These are phyloP conservation scores for Colletotrichum costaricense DNA, from an alignment of 2,329 filamentous ascomycete species.

Conservation along the genomic window DNA sequence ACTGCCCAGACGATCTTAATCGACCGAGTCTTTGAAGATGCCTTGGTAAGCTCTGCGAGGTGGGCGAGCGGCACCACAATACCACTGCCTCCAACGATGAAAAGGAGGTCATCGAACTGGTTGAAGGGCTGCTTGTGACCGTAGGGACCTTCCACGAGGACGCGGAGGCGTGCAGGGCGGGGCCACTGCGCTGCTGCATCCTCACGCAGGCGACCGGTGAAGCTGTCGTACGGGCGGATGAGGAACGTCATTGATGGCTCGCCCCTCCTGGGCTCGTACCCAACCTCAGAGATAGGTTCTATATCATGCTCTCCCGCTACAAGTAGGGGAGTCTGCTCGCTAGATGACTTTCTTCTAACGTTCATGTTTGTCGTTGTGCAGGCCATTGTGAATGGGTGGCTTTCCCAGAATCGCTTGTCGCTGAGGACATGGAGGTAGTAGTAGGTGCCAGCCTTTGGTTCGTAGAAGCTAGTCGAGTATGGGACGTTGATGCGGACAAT, in stretches of 20 bases:
- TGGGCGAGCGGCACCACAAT: conserved; percentile 56
- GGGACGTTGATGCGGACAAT: conserved; percentile 55
- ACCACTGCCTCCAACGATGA: conserved; percentile 58
- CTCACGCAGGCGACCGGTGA: conserved; percentile 51
- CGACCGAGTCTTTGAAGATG: conserved; percentile 33
- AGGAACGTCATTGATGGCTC: conserved; percentile 51
- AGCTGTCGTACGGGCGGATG: conserved; percentile 58
- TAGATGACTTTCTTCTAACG: conserved; percentile 37
- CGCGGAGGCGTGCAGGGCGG: conserved; percentile 42
- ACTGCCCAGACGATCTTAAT: conserved; percentile 57
- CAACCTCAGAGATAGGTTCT: conserved; percentile 26
- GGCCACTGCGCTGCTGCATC: conserved; percentile 42
- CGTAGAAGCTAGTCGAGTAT: conserved; percentile 46
- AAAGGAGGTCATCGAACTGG: conserved; percentile 52
- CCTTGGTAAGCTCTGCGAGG: conserved; percentile 42
- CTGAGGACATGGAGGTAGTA: conserved; percentile 58
- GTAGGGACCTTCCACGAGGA: conserved; percentile 59
- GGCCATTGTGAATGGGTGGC: conserved; percentile 62
- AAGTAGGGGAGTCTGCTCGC: conserved; percentile 48
- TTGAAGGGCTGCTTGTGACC: conserved; percentile 52
- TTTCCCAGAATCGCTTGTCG: conserved; percentile 56
- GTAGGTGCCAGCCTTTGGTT: conserved; percentile 53
- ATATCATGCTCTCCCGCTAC: conserved; percentile 24
- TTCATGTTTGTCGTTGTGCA: conserved; percentile 35
- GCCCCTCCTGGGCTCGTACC: conserved; percentile 14